Conservation (phyloP, 2,329 filamentous ascomycete species). For the Fusarium sp. region DNA sequence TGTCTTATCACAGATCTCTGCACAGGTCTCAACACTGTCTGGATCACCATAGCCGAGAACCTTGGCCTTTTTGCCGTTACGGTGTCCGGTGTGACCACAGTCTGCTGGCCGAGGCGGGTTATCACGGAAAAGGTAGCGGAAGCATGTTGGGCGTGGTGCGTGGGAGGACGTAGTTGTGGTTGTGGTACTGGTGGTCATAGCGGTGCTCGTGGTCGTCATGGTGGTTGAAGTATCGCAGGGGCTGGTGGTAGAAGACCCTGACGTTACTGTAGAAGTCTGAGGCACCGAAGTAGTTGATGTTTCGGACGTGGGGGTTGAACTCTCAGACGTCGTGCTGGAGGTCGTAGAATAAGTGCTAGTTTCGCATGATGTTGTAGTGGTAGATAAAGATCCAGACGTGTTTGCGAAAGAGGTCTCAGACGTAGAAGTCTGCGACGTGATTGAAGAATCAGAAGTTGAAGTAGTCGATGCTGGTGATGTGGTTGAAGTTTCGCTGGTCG, state of each 20-base stretch:
- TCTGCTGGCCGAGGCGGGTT: constrained; percentile 13
- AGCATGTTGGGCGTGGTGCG: constrained; percentile 30
- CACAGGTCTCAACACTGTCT: constrained; percentile 35
- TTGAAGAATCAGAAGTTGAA: background rate
- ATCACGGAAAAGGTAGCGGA: constrained; percentile 32
- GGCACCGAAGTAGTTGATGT: background rate
- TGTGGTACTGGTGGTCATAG: constrained; percentile 1
- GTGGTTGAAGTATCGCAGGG: background rate
- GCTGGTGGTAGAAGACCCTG: constrained; percentile 9
- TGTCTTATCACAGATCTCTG: constrained; percentile 33
- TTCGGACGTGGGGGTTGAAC: constrained; percentile 4
- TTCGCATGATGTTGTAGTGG: background rate
- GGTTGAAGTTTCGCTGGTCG: background rate
- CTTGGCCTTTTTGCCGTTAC: constrained; percentile 23
- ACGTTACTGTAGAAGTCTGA: constrained; percentile 1
- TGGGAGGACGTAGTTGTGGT: constrained; percentile 11
- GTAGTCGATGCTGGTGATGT: background rate
- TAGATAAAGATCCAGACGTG: background rate
- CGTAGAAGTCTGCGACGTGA: background rate
- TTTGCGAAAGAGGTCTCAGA: background rate
- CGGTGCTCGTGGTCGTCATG: constrained; percentile 15
- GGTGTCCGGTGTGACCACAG: constrained; percentile 27
- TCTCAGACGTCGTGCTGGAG: background rate
- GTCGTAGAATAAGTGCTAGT: background rate
- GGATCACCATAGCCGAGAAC: constrained; percentile 30